Percentiles rank a stretch among this genome's conserved stretches.
Evolutionary conservation across 495 filamentous ascomycete species (phyloP).

Genomic region (Penicillium steckii): DNA sequence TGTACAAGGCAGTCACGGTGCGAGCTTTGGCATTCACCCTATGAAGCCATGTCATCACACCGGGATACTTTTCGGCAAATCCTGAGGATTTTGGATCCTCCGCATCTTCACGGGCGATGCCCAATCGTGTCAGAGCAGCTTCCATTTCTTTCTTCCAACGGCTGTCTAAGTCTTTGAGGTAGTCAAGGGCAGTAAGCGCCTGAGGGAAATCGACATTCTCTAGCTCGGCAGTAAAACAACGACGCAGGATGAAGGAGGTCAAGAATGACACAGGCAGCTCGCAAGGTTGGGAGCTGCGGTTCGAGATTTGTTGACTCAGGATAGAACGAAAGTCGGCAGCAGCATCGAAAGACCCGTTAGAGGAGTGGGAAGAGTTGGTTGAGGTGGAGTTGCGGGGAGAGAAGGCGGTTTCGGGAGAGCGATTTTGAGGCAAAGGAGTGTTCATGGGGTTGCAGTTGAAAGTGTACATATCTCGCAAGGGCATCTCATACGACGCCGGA

Average conservation of each 20-base stretch:
- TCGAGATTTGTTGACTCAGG: conserved; percentile 62
- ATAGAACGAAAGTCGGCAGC: conserved; percentile 61
- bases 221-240: conserved; percentile 58
- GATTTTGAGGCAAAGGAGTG: conserved; percentile 33
- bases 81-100: conserved; percentile 34
- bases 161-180: conserved; percentile 66
- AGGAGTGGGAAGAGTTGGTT: conserved; percentile 31
- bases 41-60: conserved; percentile 54
- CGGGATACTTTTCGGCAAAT: conserved; percentile 46
- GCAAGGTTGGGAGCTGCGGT: conserved; percentile 61
- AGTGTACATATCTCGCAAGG: conserved; percentile 71
- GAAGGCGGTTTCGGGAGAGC: conserved; percentile 33
- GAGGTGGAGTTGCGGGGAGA: conserved; percentile 33
- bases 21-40: conserved; percentile 52
- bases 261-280: conserved; percentile 68
- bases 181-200: conserved; percentile 69
- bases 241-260: conserved; percentile 61
- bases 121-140: conserved; percentile 43
- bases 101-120: conserved; percentile 39
- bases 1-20: conserved; percentile 61
- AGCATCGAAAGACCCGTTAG: conserved; percentile 37
- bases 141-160: conserved; percentile 60
- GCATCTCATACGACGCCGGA: conserved; percentile 67
- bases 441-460: conserved; percentile 61
- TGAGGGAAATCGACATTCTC: conserved; percentile 68